These are phyloP conservation scores for Pestalotiopsis sp. DNA, from an alignment of 2,329 filamentous ascomycete species.

Conservation along the genomic window DNA sequence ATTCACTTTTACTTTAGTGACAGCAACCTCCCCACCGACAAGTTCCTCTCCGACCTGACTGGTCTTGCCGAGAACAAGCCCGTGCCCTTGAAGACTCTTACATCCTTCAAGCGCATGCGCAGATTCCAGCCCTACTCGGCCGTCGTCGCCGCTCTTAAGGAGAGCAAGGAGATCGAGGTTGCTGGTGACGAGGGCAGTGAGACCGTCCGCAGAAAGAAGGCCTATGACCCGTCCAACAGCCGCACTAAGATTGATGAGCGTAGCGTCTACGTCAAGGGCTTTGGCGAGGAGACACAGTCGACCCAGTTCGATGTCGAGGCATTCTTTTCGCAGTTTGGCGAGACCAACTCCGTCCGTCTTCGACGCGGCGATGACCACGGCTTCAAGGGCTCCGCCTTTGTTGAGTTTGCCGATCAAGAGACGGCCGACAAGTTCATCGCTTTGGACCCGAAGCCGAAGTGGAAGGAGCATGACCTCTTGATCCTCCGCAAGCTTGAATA, in stretches of 20 bases:
- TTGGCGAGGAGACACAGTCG: slow-evolving; percentile 79
- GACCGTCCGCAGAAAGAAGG: slow-evolving; percentile 74
- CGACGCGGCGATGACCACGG: slow-evolving; percentile 71
- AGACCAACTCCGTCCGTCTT: slow-evolving; percentile 81
- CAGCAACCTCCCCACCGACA: slow-evolving; percentile 74
- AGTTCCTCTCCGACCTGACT: slow-evolving; percentile 80
- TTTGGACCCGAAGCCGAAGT: slow-evolving; percentile 80
- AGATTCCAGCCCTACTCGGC: slow-evolving; percentile 87
- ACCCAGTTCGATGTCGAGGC: slow-evolving; percentile 94
- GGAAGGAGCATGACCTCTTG: slow-evolving; percentile 76
- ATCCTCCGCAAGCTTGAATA: slow-evolving; percentile 91
- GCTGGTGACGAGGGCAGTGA: slow-evolving; percentile 74
- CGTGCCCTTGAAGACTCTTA: slow-evolving; percentile 75
- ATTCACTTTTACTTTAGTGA: slow-evolving; percentile 56
- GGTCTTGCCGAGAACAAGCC: slow-evolving; percentile 81
- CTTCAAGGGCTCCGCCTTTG: slow-evolving; percentile 97
- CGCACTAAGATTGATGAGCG: slow-evolving; percentile 69
- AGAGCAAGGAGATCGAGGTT: slow-evolving; percentile 74
- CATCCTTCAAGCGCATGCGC: slow-evolving; percentile 93
- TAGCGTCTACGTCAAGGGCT: slow-evolving; percentile 92
- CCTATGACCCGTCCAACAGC: slow-evolving; percentile 60
- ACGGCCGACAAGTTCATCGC: slow-evolving; percentile 78
- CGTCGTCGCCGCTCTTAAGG: slow-evolving; percentile 80
- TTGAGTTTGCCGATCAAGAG: slow-evolving; percentile 85
- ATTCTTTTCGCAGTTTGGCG: slow-evolving; percentile 83